Evolutionary conservation across 148 eudicot genomes (phyloP), one percentile per base, ranked within the genome.

Genomic region (Rhododendron ovatum): DNA sequence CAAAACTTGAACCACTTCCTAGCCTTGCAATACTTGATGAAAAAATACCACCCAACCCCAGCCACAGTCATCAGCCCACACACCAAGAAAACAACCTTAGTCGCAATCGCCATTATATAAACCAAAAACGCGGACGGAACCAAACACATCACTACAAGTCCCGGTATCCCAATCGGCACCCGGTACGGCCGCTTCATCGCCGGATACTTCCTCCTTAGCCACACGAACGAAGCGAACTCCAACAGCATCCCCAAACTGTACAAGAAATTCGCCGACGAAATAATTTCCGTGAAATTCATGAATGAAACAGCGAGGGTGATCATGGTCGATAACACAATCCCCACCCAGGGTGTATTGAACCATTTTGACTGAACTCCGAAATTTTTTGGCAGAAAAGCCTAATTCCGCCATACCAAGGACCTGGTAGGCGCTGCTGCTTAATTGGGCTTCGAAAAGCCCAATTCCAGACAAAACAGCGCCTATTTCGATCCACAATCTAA

Each of bases 311-410:
- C 92, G 2, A 93, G 15, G 5, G 90, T 81, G 45, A 93, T 88
- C 22, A 86, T 20, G 3, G 93, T 90, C 24, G 93, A 84, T 59
- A 89, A 85, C 73, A 90, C 6, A n/a, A 93, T 93, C 22, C 91
- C 93, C 22, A 91, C 91, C 95, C 95, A 93, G 3, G 95, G 95
- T 22, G 95, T 93, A 86, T 90, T 86, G 87, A 93, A 93, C 92
- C 91, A 89, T 61, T 87, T 90, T 0, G 95, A 89, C 39, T 93
- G 88, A 5, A 84, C 43, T n/a, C 88, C 92, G 74, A 91, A 91
- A 50, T 90, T 88, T 83, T 85, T 87, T 24, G 95, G 95, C 53
- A 93, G 12, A 73, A 93, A 93, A 89, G 7, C 91, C 93, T 11
- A 93, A 88, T 57, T 93, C 92, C 18, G 95, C 90, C 95, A 93